phyloP scores from a whole-genome alignment of 805 yeast species.

The Scheffersomyces lignosus region DNA sequence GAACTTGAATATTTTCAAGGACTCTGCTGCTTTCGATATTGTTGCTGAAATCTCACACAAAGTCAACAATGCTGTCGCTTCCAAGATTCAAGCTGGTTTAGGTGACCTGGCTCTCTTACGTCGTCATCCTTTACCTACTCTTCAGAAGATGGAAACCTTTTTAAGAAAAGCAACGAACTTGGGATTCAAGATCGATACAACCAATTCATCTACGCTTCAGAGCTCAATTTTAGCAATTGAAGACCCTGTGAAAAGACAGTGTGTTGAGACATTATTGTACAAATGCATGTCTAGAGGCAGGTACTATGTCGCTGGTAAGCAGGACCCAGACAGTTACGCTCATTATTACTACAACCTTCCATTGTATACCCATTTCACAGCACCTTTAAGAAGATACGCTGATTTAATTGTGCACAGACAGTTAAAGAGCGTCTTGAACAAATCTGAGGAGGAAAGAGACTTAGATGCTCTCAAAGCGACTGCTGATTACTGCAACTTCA shows the following conservation, averaged over 20 bases:
- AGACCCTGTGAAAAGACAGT: constrained; percentile 62
- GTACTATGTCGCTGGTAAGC: constrained; percentile 85
- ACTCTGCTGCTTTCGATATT: constrained; percentile 54
- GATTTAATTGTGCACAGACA: constrained; percentile 94
- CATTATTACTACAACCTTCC: constrained; percentile 85
- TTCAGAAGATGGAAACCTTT: constrained; percentile 77
- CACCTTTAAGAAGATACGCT: constrained; percentile 89
- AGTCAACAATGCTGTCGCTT: constrained; percentile 85
- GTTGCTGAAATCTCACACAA: constrained; percentile 76
- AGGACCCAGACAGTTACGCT: constrained; percentile 72
- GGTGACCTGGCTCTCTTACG: constrained; percentile 85
- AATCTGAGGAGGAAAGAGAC: constrained; percentile 42
- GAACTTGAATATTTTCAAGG: constrained; percentile 70
- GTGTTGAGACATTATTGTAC: constrained; percentile 74
- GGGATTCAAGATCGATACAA: constrained; percentile 71
- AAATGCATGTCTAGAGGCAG: constrained; percentile 86
- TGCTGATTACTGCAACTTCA: constrained; percentile 92
- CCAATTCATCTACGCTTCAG: constrained; percentile 69
- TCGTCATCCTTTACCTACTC: constrained; percentile 82
- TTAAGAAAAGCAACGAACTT: constrained; percentile 65
- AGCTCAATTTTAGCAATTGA: constrained; percentile 65
- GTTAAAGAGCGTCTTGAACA: constrained; percentile 61
- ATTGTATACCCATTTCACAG: constrained; percentile 88
- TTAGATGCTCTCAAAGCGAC: constrained; percentile 73
- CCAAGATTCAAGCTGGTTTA: constrained; percentile 66